A percentile compares a stretch with the other conserved stretches of the same genome.
Evolutionary conservation across 2,329 filamentous ascomycete genomes (phyloP).

Genomic region (Eutypa lata): DNA sequence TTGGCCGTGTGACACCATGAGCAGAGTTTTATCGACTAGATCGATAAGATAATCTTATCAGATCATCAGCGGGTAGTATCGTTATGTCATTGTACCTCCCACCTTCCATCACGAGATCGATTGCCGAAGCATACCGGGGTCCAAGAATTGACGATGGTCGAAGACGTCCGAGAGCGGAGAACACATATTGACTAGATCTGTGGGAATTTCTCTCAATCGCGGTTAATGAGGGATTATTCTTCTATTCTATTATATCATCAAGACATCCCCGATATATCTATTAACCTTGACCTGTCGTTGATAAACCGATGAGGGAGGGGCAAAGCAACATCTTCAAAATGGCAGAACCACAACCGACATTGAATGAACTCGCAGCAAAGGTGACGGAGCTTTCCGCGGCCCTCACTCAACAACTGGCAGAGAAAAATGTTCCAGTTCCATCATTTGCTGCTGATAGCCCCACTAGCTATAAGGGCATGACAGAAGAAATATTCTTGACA

Average conservation of each 20-base stretch:
- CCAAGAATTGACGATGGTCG: not conserved
- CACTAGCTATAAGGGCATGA: slow-evolving; percentile 37
- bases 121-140: not conserved
- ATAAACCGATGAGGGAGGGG: too few relatives aligned
- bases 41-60: slow-evolving; percentile 31
- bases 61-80: slow-evolving; percentile 8
- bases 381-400: slow-evolving; percentile 40
- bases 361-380: slow-evolving; percentile 41
- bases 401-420: slow-evolving; percentile 37
- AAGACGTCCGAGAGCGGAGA: not conserved
- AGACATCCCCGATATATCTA: too few relatives aligned
- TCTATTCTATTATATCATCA: too few relatives aligned
- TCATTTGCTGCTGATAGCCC: slow-evolving; percentile 43
- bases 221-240: too few relatives aligned
- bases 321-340: slow-evolving; percentile 18
- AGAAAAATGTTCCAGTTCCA: slow-evolving; percentile 39
- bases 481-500: slow-evolving; percentile 39
- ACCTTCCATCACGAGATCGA: not conserved
- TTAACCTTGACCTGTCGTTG: too few relatives aligned
- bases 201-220: too few relatives aligned
- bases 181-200: too few relatives aligned
- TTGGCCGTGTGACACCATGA: not conserved
- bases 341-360: slow-evolving; percentile 31
- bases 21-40: slow-evolving; percentile 10
- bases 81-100: slow-evolving; percentile 8